Evolutionary conservation across 331 rosid species (phyloP).

Genomic region (Quercus tomentella): DNA sequence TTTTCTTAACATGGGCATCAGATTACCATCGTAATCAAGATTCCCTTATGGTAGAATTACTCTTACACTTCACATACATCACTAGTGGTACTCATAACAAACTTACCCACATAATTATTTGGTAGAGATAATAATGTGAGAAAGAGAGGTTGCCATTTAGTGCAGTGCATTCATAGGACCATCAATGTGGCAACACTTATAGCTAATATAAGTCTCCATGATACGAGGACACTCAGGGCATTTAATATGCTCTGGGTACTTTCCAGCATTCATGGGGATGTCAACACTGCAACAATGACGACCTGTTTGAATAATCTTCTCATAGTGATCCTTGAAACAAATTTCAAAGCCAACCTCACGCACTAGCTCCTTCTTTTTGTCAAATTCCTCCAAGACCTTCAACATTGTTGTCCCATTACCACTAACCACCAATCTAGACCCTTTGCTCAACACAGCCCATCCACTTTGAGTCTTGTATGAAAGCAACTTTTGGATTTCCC

Average conservation of each 20-base stretch:
- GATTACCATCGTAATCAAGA: background rate
- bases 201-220: background rate
- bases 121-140: background rate
- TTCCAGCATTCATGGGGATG: too few relatives aligned
- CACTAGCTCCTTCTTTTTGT: background rate
- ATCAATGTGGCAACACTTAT: background rate
- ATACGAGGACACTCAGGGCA: background rate
- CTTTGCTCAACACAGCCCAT: constrained; percentile 17
- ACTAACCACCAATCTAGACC: background rate
- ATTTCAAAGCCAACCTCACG: constrained; percentile 11
- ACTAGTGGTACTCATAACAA: background rate
- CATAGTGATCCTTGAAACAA: constrained; percentile 2
- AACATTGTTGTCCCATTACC: constrained; percentile 9
- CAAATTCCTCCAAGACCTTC: background rate
- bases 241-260: constrained; percentile 20
- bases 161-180: background rate
- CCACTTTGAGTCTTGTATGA: constrained; percentile 20
- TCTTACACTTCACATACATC: background rate
- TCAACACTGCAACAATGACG: too few relatives aligned
- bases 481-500: constrained; percentile 16
- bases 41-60: background rate
- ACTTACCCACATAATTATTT: background rate
- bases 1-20: background rate
- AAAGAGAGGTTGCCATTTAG: background rate
- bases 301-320: background rate